These are phyloP conservation scores for Auricularia cornea DNA, from an alignment of 768 basidiomycete species.

Conservation along the genomic window DNA sequence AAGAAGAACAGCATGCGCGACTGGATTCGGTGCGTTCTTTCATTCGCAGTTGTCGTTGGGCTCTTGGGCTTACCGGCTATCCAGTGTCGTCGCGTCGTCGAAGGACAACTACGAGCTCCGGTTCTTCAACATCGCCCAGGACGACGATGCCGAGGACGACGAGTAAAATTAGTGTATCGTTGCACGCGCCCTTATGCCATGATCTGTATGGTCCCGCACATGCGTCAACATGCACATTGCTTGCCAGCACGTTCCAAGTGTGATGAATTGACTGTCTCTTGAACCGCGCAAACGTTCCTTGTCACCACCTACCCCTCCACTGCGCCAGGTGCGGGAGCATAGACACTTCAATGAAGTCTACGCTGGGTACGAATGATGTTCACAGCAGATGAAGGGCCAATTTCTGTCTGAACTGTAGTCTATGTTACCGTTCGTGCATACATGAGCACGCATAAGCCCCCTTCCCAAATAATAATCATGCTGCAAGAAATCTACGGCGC, in stretches of 20 bases:
- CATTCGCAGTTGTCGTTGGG: conserved; percentile 2
- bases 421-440: too few species aligned
- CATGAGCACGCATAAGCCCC: too few species aligned
- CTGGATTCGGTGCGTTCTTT: conserved; percentile 74
- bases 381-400: too few species aligned
- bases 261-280: too few species aligned
- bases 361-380: too few species aligned
- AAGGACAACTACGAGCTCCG: conserved; percentile 92
- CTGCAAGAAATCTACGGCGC: too few species aligned
- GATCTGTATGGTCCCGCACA: background rate
- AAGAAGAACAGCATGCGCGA: conserved; percentile 95
- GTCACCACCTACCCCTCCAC: too few species aligned
- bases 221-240: background rate
- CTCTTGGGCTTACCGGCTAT: conserved; percentile 4
- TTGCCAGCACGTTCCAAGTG: background rate
- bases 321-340: too few species aligned
- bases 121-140: conserved; percentile 71
- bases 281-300: too few species aligned
- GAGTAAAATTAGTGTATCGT: background rate
- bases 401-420: too few species aligned
- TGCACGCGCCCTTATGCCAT: background rate
- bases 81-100: conserved; percentile 82
- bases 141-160: background rate
- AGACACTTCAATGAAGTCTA: too few species aligned
- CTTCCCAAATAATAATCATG: too few species aligned